Conservation (phyloP, 371 early-diverging fungal species). For the Mucor sp. region DNA sequence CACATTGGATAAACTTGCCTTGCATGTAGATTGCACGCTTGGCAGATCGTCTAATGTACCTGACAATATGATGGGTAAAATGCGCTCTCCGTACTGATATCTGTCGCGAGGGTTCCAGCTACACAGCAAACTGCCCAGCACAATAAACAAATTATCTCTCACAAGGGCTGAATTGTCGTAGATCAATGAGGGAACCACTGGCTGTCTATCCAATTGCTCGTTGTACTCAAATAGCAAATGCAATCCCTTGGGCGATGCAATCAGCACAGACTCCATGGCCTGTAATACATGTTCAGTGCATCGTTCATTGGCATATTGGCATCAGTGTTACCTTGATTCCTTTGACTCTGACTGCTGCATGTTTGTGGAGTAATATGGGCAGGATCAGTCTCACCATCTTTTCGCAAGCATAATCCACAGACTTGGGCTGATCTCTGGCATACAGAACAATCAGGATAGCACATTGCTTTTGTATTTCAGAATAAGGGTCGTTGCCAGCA, state of each 20-base stretch:
- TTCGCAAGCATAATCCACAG: constrained; percentile 32
- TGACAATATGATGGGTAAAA: constrained; percentile 32
- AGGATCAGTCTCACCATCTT: constrained; percentile 17
- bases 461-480: constrained; percentile 31
- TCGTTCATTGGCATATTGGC: too few species aligned
- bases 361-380: constrained; percentile 28
- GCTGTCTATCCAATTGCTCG: constrained; percentile 9
- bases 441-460: constrained; percentile 13
- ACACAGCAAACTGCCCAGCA: constrained; percentile 20
- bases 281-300: not conserved
- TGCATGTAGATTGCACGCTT: constrained; percentile 16
- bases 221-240: constrained; percentile 22
- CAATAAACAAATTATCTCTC: constrained; percentile 18
- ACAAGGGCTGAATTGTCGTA: constrained; percentile 35
- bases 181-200: constrained; percentile 22
- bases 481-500: constrained; percentile 23
- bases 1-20: constrained; percentile 11
- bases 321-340: constrained; percentile 30
- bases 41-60: constrained; percentile 30
- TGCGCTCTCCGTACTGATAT: constrained; percentile 29
- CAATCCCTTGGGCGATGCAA: constrained; percentile 20
- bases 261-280: constrained; percentile 18
- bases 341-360: constrained; percentile 27
- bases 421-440: constrained; percentile 12
- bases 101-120: constrained; percentile 30